These are phyloP conservation scores for Calonectria ilicicola DNA, from an alignment of 2,329 filamentous ascomycete genomes.

Conservation along the genomic window DNA sequence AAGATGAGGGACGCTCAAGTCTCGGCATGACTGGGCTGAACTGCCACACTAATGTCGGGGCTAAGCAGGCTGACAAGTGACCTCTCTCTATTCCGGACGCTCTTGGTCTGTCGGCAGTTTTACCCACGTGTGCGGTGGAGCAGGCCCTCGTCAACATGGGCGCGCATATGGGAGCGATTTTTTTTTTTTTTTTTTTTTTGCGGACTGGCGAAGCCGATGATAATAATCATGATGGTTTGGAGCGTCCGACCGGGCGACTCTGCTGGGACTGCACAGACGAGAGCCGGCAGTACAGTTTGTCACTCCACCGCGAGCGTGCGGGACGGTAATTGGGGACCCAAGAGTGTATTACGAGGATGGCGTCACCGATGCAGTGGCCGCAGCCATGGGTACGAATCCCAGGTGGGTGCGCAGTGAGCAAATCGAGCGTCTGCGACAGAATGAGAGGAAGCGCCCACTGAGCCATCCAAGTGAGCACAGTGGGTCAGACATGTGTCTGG, in stretches of 20 bases:
- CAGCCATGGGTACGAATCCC: conserved; percentile 35
- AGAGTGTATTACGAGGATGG: conserved; percentile 36
- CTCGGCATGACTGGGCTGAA: conserved; percentile 11
- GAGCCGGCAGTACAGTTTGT: conserved; percentile 4
- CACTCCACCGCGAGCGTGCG: neutral
- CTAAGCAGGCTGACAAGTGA: conserved; percentile 29
- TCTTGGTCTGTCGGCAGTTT: conserved; percentile 38
- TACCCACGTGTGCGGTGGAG: conserved; percentile 43
- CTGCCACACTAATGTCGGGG: conserved; percentile 26
- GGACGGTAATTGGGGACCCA: neutral
- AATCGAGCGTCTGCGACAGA: conserved; percentile 32
- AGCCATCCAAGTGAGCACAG: conserved; percentile 12
- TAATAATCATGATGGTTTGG: neutral
- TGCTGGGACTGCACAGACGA: neutral
- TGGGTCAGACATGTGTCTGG: conserved; percentile 36
- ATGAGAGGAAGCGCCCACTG: neutral
- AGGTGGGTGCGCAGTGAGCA: conserved; percentile 7
- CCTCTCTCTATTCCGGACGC: neutral
- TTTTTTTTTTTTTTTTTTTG: too few relatives aligned
- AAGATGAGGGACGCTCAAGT: conserved; percentile 3
- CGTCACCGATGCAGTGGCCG: conserved; percentile 39
- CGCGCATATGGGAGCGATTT: conserved; percentile 20
- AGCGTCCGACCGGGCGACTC: neutral
- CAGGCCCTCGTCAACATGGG: conserved; percentile 9
- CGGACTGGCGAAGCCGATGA: neutral